Evolutionary conservation across 2,329 filamentous ascomycete species (phyloP), one percentile per base, ranked within the genome.

Genomic region (Penicillium sp.): DNA sequence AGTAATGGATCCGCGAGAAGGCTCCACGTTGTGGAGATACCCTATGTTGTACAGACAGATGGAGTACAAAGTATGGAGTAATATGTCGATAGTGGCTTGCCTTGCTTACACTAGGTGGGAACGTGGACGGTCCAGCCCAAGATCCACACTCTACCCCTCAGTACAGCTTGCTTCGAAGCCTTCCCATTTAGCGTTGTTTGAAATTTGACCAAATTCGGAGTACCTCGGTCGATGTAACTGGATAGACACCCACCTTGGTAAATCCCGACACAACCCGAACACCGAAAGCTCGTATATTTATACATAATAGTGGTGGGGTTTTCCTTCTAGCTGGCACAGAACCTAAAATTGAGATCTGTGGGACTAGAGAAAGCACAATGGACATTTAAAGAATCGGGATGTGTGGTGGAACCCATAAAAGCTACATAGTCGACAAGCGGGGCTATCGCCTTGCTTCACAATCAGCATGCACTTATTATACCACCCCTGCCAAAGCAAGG

Each of bases 81-180:
- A 33, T 12, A 43, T 41, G 23, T 29, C 29, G 17, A 38, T 50
- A 51, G 48, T 54, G 35, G 45, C 42, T 29, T 45, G n/a, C 33
- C 21, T 25, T 38, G 53, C 49, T 54, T 23, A 45, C 23, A 43
- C 52, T 33, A 40, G 42, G 27, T 31, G 52, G 55, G 42, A 58
- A 48, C 19, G 38, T 55, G 42, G 58, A 54, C 31, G 33, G 54
- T 50, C 53, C 50, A 57, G 54, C 49, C 33, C 15, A 40, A 43
- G 53, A 52, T 57, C 59, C 35, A 52, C 52, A 49, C 50, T 50
- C 27, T 33, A 49, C 55, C 35, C 42, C 49, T 50, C 41, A 23
- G 21, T 43, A 40, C 31, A 31, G 9, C 21, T 40, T 40, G 13
- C 7, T 15, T 38, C 23, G 5, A n/a, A 13, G 7, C 10, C 21